Evolutionary conservation across 2,329 filamentous ascomycete species (phyloP).

Genomic region (Venturiaceae sp.): DNA sequence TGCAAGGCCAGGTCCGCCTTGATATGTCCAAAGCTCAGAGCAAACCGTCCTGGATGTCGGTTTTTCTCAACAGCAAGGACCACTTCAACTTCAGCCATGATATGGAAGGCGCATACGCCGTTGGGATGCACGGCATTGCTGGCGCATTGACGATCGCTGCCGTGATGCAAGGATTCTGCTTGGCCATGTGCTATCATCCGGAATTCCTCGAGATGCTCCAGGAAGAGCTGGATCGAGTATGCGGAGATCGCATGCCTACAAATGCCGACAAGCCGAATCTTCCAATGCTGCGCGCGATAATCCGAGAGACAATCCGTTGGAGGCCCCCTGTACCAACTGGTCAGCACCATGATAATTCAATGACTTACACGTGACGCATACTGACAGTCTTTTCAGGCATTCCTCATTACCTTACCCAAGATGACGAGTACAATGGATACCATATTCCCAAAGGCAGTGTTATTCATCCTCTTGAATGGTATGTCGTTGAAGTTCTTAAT

Average conservation of each 20-base stretch:
- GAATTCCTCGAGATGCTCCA: constrained; percentile 31
- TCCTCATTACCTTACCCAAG: constrained; percentile 43
- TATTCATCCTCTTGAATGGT: constrained; percentile 34
- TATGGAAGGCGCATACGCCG: constrained; percentile 34
- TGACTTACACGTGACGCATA: not conserved
- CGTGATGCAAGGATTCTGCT: constrained; percentile 36
- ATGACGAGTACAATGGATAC: constrained; percentile 48
- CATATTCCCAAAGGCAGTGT: constrained; percentile 46
- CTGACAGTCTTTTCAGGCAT: too few relatives aligned
- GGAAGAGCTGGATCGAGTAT: constrained; percentile 29
- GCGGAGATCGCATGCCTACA: constrained; percentile 25
- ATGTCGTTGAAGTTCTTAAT: not conserved
- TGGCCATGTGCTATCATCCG: constrained; percentile 35
- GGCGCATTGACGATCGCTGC: constrained; percentile 36
- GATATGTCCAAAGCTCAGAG: constrained; percentile 24
- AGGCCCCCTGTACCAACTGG: constrained; percentile 32
- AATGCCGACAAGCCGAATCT: constrained; percentile 27
- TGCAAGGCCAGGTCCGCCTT: constrained; percentile 30
- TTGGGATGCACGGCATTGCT: constrained; percentile 38
- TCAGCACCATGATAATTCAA: not conserved
- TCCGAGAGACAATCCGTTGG: constrained; percentile 32
- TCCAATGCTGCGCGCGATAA: constrained; percentile 28
- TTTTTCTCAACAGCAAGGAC: constrained; percentile 28
- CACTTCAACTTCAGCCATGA: constrained; percentile 32
- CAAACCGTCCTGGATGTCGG: constrained; percentile 32